phyloP scores from a whole-genome alignment of 495 filamentous ascomycete genomes.

The Pseudomonodictys pantanalensis region DNA sequence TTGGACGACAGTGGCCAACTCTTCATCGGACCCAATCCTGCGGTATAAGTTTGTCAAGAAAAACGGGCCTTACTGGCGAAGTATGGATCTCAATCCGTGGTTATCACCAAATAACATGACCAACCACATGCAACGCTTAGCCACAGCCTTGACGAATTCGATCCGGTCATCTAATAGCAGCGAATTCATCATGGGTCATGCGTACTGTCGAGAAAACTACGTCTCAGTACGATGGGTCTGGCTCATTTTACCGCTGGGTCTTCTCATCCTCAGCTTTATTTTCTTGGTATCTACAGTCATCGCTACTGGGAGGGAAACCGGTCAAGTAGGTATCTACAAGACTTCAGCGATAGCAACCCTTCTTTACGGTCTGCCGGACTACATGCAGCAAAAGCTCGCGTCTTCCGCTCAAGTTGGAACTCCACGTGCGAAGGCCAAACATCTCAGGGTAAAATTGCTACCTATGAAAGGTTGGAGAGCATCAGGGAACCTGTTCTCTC shows the following conservation, averaged over 20 bases:
- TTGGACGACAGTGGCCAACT: background rate
- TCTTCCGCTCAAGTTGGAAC: background rate
- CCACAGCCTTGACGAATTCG: slow-evolving; percentile 2
- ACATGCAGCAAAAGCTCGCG: background rate
- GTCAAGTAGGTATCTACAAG: slow-evolving; percentile 2
- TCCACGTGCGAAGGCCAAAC: background rate
- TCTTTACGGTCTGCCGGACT: background rate
- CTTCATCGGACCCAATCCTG: background rate
- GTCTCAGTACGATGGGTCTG: slow-evolving; percentile 4
- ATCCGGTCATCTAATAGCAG: slow-evolving; percentile 2
- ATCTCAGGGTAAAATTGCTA: background rate
- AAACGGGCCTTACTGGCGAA: background rate
- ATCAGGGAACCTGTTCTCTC: background rate
- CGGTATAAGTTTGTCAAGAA: background rate
- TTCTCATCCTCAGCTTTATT: background rate
- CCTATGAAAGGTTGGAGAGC: background rate
- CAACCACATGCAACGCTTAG: slow-evolving; percentile 1
- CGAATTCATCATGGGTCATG: background rate
- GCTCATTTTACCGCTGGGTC: slow-evolving; percentile 1
- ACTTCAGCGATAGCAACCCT: slow-evolving; percentile 3
- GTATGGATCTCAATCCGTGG: background rate
- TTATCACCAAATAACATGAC: slow-evolving; percentile 7
- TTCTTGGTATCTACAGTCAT: slow-evolving; percentile 8
- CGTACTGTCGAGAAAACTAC: background rate
- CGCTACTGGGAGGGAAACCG: background rate